These are phyloP conservation scores for Avena insularis DNA, from an alignment of 176 grass and related monocot genomes.

Conservation along the genomic window DNA sequence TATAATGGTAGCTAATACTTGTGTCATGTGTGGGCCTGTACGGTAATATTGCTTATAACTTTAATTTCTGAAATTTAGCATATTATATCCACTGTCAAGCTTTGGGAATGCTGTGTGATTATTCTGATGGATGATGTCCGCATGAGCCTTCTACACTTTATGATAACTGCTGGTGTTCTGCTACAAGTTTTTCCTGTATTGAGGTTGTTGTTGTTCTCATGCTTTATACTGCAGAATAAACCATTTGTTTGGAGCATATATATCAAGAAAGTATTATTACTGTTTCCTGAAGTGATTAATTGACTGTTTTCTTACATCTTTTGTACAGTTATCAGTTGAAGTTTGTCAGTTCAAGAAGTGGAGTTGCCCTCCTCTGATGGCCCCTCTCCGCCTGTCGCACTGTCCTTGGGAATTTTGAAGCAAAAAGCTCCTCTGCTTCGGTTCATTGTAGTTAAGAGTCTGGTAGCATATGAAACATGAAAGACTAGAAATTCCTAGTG, in stretches of 20 bases:
- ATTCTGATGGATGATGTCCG: background rate
- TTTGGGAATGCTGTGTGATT: background rate
- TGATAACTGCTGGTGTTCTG: background rate
- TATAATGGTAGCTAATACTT: background rate
- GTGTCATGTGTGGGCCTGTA: background rate
- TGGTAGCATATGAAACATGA: slow-evolving; percentile 23
- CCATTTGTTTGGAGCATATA: background rate
- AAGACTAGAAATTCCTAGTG: slow-evolving; percentile 47
- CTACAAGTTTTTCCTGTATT: background rate
- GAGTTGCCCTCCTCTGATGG: slow-evolving; percentile 10
- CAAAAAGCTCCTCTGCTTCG: background rate
- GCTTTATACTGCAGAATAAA: background rate
- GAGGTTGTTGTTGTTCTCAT: background rate
- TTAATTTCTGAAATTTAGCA: background rate
- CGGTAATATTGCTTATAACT: background rate
- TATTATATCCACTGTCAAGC: background rate
- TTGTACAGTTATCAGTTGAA: slow-evolving; percentile 42
- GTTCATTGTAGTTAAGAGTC: slow-evolving; percentile 40
- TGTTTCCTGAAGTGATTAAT: background rate
- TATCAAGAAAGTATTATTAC: background rate
- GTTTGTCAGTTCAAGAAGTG: background rate
- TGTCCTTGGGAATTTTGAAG: background rate
- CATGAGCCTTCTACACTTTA: background rate
- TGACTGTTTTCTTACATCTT: background rate
- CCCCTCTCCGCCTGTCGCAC: background rate